Percentiles rank a stretch among this genome's conserved stretches.
Evolutionary conservation across 805 yeast genomes (phyloP).

Genomic region (Cyberlindnera nakhonratchasimensis): DNA sequence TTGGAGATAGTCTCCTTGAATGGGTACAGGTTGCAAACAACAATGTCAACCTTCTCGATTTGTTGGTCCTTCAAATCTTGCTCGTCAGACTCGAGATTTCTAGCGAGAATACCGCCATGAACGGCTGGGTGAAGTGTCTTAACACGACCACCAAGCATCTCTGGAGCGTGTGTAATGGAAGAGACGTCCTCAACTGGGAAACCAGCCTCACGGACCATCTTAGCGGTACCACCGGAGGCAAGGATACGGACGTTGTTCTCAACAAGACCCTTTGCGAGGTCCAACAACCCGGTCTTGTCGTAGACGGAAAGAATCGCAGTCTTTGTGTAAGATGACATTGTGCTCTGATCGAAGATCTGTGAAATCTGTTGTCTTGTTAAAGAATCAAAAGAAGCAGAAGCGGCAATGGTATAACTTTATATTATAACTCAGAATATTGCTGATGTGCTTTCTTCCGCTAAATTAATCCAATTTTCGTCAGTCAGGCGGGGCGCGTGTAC

Average conservation of each 20-base stretch:
- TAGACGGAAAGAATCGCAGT: conserved; percentile 96
- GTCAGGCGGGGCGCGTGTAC: no score
- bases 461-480: conserved; percentile 17
- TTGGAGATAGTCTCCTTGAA: conserved; percentile 96
- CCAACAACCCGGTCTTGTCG: conserved; percentile 94
- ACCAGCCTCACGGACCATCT: conserved; percentile 92
- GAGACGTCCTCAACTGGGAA: conserved; percentile 97
- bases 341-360: neutral
- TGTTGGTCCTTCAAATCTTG: conserved; percentile 83
- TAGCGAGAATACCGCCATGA: conserved; percentile 95
- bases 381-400: neutral
- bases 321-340: conserved; percentile 44
- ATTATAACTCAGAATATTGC: neutral
- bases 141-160: conserved; percentile 98
- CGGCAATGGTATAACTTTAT: conserved; percentile 3
- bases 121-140: conserved; percentile 98
- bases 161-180: conserved; percentile 95
- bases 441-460: conserved; percentile 6
- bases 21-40: conserved; percentile 96
- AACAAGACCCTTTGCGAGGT: conserved; percentile 91
- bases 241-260: conserved; percentile 86
- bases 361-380: neutral
- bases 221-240: conserved; percentile 98
- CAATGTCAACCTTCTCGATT: conserved; percentile 93
- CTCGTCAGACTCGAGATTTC: conserved; percentile 89